Evolutionary conservation across 495 filamentous ascomycete genomes (phyloP).

Genomic region (Neurospora sublineolata): DNA sequence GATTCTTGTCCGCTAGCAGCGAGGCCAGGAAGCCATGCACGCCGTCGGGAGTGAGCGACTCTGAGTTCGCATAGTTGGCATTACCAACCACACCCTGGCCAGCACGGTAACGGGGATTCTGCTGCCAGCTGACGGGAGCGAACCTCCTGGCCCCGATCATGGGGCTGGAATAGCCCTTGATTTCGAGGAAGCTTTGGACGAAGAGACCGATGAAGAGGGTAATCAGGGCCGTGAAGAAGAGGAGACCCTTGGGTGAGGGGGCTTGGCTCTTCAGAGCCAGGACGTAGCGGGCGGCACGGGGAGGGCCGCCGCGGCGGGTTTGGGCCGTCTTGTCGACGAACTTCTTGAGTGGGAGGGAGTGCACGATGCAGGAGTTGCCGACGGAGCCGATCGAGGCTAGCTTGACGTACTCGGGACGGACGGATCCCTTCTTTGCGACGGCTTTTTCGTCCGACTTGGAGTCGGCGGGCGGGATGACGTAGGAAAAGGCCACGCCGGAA

Average conservation of each 20-base stretch:
- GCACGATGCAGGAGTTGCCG: slow-evolving; percentile 74
- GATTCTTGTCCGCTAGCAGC: neutral
- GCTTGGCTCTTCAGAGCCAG: slow-evolving; percentile 47
- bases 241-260: slow-evolving; percentile 33
- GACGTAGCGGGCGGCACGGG: slow-evolving; percentile 49
- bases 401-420: slow-evolving; percentile 51
- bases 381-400: slow-evolving; percentile 71
- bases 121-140: slow-evolving; percentile 19
- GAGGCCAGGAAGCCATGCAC: neutral
- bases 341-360: slow-evolving; percentile 60
- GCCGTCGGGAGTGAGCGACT: neutral
- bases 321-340: slow-evolving; percentile 33
- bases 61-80: neutral
- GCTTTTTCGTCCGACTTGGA: slow-evolving; percentile 12
- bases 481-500: slow-evolving; percentile 72
- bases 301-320: slow-evolving; percentile 31
- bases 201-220: slow-evolving; percentile 47
- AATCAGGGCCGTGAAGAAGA: slow-evolving; percentile 39
- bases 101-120: neutral
- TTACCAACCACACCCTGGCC: neutral
- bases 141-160: slow-evolving; percentile 33
- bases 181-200: slow-evolving; percentile 55
- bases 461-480: slow-evolving; percentile 43
- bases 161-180: slow-evolving; percentile 49
- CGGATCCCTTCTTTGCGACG: slow-evolving; percentile 10